phyloP scores from a whole-genome alignment of 2,329 filamentous ascomycete species.

The Monosporascus sp. region DNA sequence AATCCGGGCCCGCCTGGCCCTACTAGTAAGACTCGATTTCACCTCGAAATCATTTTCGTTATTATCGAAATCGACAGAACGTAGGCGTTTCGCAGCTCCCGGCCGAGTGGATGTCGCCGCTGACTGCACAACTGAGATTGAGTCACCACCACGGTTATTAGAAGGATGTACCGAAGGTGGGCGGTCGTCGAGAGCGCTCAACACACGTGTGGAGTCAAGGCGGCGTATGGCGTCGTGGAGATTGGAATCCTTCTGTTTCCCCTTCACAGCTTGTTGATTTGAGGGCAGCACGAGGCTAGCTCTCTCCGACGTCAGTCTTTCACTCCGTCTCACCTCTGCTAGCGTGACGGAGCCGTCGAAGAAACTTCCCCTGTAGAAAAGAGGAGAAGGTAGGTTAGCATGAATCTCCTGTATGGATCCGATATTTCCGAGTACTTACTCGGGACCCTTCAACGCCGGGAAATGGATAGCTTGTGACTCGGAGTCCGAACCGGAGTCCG shows the following conservation, averaged over 20 bases:
- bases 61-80: conserved; percentile 1
- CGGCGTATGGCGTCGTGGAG: conserved; percentile 16
- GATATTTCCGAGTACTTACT: conserved; percentile 9
- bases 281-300: conserved; percentile 1
- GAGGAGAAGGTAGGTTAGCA: conserved; percentile 10
- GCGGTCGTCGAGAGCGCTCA: conserved; percentile 2
- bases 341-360: conserved; percentile 15
- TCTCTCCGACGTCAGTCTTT: conserved; percentile 2
- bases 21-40: conserved; percentile 16
- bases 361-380: conserved; percentile 17
- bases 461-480: conserved; percentile 15
- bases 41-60: conserved; percentile 15
- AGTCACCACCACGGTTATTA: not conserved
- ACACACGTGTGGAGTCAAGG: conserved; percentile 12
- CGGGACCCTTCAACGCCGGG: conserved; percentile 6
- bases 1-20: conserved; percentile 8
- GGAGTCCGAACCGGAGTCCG: conserved; percentile 15
- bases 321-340: conserved; percentile 15
- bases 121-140: not conserved
- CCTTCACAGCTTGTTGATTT: conserved; percentile 8
- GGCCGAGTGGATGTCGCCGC: not conserved
- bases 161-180: not conserved
- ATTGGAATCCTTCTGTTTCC: conserved; percentile 7
- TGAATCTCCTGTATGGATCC: not conserved
- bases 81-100: conserved; percentile 3